Evolutionary conservation across 2,329 filamentous ascomycete species (phyloP).

Genomic region (Raffaelea arxii): DNA sequence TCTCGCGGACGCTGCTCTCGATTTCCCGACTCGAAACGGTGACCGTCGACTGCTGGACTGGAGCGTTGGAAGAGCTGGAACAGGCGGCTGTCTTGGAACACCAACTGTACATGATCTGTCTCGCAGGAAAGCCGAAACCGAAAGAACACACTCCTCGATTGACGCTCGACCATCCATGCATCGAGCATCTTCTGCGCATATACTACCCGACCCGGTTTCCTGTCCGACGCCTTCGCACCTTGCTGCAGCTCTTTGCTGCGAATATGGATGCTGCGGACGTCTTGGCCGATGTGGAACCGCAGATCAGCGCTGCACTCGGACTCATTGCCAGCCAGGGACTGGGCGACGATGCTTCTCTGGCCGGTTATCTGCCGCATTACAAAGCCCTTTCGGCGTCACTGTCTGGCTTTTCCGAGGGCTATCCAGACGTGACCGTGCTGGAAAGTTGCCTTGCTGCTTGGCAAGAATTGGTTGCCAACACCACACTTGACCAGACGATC

Average conservation of each 20-base stretch:
- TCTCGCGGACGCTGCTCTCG: slow-evolving; percentile 50
- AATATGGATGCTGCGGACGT: slow-evolving; percentile 35
- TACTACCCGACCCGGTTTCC: slow-evolving; percentile 42
- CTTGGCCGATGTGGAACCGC: slow-evolving; percentile 26
- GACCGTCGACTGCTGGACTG: slow-evolving; percentile 48
- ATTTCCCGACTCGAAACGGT: slow-evolving; percentile 50
- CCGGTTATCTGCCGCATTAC: slow-evolving; percentile 38
- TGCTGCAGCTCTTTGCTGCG: slow-evolving; percentile 38
- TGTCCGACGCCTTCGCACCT: slow-evolving; percentile 40
- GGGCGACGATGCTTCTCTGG: slow-evolving; percentile 35
- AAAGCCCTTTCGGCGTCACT: slow-evolving; percentile 34
- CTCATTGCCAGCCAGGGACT: slow-evolving; percentile 25
- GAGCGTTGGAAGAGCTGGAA: slow-evolving; percentile 39
- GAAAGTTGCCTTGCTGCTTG: slow-evolving; percentile 31
- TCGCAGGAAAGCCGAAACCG: slow-evolving; percentile 21
- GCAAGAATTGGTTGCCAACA: slow-evolving; percentile 30
- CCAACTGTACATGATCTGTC: slow-evolving; percentile 40
- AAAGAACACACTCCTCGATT: slow-evolving; percentile 17
- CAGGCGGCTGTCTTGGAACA: slow-evolving; percentile 52
- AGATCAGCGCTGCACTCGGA: slow-evolving; percentile 28
- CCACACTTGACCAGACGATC: slow-evolving; percentile 30
- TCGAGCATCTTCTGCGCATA: slow-evolving; percentile 37
- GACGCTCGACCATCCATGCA: slow-evolving; percentile 33
- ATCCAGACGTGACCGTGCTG: slow-evolving; percentile 23
- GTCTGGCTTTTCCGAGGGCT: slow-evolving; percentile 29